Base-by-base conservation (phyloP, 2,329 filamentous ascomycete genomes). In the Pseudocercospora ulei region DNA sequence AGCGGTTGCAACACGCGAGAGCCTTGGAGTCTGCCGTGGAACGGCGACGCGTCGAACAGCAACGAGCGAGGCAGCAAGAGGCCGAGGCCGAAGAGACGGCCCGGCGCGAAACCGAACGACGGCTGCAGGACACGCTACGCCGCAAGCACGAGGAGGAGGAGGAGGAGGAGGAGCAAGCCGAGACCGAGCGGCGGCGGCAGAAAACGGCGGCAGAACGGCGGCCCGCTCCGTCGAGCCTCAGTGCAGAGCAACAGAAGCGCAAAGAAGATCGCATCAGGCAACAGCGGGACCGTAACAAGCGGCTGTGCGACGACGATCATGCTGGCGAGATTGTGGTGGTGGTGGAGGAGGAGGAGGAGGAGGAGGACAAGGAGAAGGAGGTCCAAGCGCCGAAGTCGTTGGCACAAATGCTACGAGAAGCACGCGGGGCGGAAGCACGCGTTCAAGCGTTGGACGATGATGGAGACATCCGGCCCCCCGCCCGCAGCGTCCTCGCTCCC, bases 251-350 rank as follows among this genome's bases (percentile, higher is more conserved):
- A 16, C 27, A 22, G 7, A 16, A 29, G 2, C 9, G 28, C 0
- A 35, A 34, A 18, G 31, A 49, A 7, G 30, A 47, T 13, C 47
- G 47, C 2, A 43, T 43, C 7, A 39, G 36, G 2, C 18, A 31
- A 6, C 33, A 46, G 11, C 23, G 38, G 22, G 44, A 49, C 23
- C 44, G 44, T 7, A 48, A 49, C 28, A 17, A 27, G 3, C 33
- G 26, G n/a, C 26, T 33, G 7, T 29, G 30, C 7, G 27, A 39
- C 7, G 31, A 44, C 14, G 29, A 38, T 7, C n/a, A 23, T 3
- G 43, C 38, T 28, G 16, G 18, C n/a, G 12, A 34, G 3, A 20
- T 11, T 11, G 37, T 23, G 1, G 30, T 39, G 44, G 18, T 41
- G 8, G 7, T 36, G 17, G 27, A 35, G 20, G 27, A 39, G n/a